Base-by-base conservation (phyloP, 139 green algal genomes). In the Chlamydomonas applanata region DNA sequence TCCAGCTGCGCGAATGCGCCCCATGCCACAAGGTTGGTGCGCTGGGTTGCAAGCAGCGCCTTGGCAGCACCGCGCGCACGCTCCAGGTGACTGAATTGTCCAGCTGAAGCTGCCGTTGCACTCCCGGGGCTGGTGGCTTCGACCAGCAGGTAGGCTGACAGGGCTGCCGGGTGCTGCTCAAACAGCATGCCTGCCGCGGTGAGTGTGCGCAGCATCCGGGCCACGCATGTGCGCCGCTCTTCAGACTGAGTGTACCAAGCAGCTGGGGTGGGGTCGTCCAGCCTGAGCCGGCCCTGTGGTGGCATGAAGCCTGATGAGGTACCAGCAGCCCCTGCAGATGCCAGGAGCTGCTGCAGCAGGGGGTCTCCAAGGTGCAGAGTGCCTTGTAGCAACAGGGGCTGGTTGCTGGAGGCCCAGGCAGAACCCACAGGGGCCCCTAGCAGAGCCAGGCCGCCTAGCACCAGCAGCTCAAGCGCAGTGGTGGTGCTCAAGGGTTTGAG, bases 391-490 rank as follows among this genome's bases (percentile, higher is more conserved):
- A 49, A 67, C 25, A 17, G 72, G 34, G 34, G 68, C 35, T 24
- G 68, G 75, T 81, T 78, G 71, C 82, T 89, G 54, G 71, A 71
- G 72, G 69, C 75, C 62, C 71, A 78, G 33, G 13, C 33, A 24
- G 19, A 5, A 0, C 63, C 71, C 53, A 93, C 69, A 0, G 85
- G 80, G 24, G 80, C 84, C 0, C 90, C 90, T 65, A 94, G 76
- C 66, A 94, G 78, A 27, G 74, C 67, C 53, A 90, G 59, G 73
- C 70, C 76, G 22, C 81, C 85, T 14, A 86, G 59, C 22, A 88
- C 63, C 20, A 94, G 76, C 25, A 67, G 56, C 34, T 68, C 56
- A 16, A 77, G 52, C 2, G 78, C 73, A 19, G 36, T 57, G 3
- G 36, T 40, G 5, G 70, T 75, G 45, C 70, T 59, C 4, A 86